phyloP scores from a whole-genome alignment of 495 filamentous ascomycete species.

The Sordaria brevicollis region DNA sequence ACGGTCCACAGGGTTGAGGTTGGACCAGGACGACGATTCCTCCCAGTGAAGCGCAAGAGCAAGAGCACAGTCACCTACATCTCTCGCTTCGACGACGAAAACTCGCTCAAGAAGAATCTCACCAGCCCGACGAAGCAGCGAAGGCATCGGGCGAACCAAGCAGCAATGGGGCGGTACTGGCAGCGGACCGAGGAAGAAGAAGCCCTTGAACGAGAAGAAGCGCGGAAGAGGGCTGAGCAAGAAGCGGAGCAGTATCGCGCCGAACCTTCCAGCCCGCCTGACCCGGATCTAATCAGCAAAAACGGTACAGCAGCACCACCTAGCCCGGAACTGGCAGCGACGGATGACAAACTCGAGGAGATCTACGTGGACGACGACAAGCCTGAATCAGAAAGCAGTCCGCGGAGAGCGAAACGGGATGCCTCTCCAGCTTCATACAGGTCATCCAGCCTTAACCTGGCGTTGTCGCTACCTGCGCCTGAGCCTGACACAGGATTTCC shows the following conservation, averaged over 20 bases:
- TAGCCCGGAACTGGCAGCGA: background rate
- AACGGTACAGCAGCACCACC: background rate
- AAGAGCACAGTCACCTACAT: constrained; percentile 25
- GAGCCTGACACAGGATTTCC: background rate
- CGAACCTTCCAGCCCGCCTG: constrained; percentile 14
- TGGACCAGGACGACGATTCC: constrained; percentile 17
- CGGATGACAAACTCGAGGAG: background rate
- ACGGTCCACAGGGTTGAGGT: constrained; percentile 24
- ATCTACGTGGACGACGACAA: background rate
- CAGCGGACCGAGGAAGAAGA: constrained; percentile 24
- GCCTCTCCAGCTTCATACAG: background rate
- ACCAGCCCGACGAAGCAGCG: constrained; percentile 20
- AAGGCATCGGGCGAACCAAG: constrained; percentile 24
- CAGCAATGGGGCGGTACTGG: constrained; percentile 26
- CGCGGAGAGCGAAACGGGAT: background rate
- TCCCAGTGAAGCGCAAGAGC: constrained; percentile 24
- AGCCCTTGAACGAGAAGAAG: constrained; percentile 17
- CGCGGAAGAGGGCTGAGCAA: constrained; percentile 15
- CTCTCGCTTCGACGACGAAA: constrained; percentile 18
- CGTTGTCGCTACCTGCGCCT: background rate
- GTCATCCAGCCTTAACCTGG: background rate
- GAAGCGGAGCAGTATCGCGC: constrained; percentile 21
- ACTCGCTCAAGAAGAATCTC: constrained; percentile 9
- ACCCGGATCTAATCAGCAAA: background rate
- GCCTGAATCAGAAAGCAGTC: background rate